A percentile compares a stretch with the other conserved stretches of the same genome.
phyloP scores from a whole-genome alignment of 1,139 yeast genomes.

The Yamadazyma friedrichii region DNA sequence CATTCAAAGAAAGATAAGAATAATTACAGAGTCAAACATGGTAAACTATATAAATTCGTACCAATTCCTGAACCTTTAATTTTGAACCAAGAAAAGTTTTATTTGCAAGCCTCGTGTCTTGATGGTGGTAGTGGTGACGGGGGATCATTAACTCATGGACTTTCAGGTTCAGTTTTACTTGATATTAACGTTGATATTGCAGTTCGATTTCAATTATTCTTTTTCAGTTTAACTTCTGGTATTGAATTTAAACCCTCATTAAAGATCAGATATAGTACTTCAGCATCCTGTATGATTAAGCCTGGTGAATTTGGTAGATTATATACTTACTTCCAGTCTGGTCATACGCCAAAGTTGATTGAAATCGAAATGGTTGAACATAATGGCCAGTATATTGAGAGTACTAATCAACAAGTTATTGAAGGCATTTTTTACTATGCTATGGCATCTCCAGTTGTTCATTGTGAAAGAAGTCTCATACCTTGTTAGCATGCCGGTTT shows the following conservation, averaged over 20 bases:
- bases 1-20: constrained; percentile 2
- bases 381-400: constrained; percentile 1
- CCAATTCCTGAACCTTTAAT: background rate
- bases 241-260: constrained; percentile 4
- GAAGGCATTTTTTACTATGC: constrained; percentile 4
- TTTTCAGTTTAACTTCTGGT: constrained; percentile 3
- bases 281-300: constrained; percentile 5
- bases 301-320: constrained; percentile 6
- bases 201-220: background rate
- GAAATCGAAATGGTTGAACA: background rate
- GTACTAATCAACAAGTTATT: background rate
- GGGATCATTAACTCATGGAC: constrained; percentile 3
- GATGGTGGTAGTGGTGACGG: constrained; percentile 6
- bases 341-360: constrained; percentile 5
- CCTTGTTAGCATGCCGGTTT: constrained; percentile 9
- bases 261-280: background rate
- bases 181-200: background rate
- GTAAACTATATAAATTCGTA: constrained; percentile 3
- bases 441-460: constrained; percentile 1
- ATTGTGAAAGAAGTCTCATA: constrained; percentile 4
- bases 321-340: constrained; percentile 2
- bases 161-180: constrained; percentile 1
- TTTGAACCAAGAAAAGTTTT: background rate
- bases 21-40: constrained; percentile 4
- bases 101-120: constrained; percentile 4